phyloP scores from a whole-genome alignment of 106 monocot species.

The Dioscorea alata region DNA sequence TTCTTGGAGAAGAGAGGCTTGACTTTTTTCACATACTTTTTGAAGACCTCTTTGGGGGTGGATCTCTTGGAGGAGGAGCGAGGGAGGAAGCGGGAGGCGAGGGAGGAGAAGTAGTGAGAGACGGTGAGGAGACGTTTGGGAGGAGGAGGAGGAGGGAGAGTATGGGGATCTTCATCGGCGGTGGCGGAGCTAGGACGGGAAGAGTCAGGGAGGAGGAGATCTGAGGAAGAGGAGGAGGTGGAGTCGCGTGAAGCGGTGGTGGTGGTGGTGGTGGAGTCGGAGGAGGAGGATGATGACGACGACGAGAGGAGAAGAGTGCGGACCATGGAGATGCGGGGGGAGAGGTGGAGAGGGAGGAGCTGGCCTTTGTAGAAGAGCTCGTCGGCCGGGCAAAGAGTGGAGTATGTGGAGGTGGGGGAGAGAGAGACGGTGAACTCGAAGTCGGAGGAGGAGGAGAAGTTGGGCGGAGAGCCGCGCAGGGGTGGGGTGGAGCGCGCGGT shows the following conservation, averaged over 20 bases:
- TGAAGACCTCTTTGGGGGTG: slow-evolving; percentile 56
- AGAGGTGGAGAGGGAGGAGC: slow-evolving; percentile 88
- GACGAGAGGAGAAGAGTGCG: slow-evolving; percentile 56
- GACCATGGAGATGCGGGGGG: slow-evolving; percentile 75
- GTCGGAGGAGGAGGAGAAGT: slow-evolving; percentile 42
- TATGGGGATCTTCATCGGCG: slow-evolving; percentile 35
- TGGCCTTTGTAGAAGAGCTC: slow-evolving; percentile 94
- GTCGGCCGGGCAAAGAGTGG: slow-evolving; percentile 68
- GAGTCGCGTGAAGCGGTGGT: slow-evolving; percentile 56
- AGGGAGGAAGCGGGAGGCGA: slow-evolving; percentile 62
- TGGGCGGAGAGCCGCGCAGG: too few species aligned
- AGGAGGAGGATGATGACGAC: slow-evolving; percentile 58
- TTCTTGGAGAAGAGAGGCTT: slow-evolving; percentile 68
- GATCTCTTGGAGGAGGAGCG: slow-evolving; percentile 13
- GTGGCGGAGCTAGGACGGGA: slow-evolving; percentile 69
- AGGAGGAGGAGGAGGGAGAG: background rate
- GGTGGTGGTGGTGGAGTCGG: slow-evolving; percentile 39
- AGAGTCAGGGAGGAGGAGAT: slow-evolving; percentile 40
- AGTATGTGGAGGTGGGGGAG: slow-evolving; percentile 43
- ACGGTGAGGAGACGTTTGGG: background rate
- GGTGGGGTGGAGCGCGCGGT: too few species aligned
- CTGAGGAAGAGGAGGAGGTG: slow-evolving; percentile 34
- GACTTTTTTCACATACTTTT: slow-evolving; percentile 80
- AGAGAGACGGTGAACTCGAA: slow-evolving; percentile 77
- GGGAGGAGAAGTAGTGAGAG: slow-evolving; percentile 45